These are phyloP conservation scores for Dryas integrifolia DNA, from an alignment of 331 rosid genomes.

Conservation along the genomic window DNA sequence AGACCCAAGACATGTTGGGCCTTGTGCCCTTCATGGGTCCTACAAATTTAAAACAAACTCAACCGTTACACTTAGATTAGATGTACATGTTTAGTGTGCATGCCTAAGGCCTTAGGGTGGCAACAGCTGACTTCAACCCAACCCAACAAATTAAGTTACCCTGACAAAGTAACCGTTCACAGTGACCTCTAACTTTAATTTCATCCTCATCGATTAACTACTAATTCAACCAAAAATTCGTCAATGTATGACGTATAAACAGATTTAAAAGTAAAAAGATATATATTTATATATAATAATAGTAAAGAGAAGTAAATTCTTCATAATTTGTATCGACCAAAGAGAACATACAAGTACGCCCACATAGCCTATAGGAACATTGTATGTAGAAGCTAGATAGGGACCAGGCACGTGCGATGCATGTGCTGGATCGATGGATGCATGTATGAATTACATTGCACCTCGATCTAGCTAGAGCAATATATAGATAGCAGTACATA, in stretches of 20 bases:
- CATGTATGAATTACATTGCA: too few relatives aligned
- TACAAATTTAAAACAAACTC: constrained; percentile 36
- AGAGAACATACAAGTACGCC: neutral
- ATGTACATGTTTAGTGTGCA: too few relatives aligned
- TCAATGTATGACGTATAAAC: neutral
- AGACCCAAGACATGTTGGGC: constrained; percentile 65
- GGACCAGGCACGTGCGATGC: neutral
- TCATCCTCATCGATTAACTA: neutral
- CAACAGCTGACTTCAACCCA: constrained; percentile 4
- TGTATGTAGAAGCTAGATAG: neutral
- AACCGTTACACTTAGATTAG: neutral
- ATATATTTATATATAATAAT: neutral
- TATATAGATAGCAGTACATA: too few relatives aligned
- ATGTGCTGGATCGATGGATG: too few relatives aligned
- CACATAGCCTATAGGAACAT: neutral
- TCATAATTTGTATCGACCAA: neutral
- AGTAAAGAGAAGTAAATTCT: too few relatives aligned
- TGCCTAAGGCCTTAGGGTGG: too few relatives aligned
- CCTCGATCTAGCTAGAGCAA: too few relatives aligned
- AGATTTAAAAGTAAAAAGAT: neutral
- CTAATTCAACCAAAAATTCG: neutral
- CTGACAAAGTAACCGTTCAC: constrained; percentile 3
- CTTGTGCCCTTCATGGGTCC: constrained; percentile 64
- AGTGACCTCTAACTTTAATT: neutral
- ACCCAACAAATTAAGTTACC: neutral